Conservation (phyloP, 306 rosid species). For the Fragaria nilgerrensis region DNA sequence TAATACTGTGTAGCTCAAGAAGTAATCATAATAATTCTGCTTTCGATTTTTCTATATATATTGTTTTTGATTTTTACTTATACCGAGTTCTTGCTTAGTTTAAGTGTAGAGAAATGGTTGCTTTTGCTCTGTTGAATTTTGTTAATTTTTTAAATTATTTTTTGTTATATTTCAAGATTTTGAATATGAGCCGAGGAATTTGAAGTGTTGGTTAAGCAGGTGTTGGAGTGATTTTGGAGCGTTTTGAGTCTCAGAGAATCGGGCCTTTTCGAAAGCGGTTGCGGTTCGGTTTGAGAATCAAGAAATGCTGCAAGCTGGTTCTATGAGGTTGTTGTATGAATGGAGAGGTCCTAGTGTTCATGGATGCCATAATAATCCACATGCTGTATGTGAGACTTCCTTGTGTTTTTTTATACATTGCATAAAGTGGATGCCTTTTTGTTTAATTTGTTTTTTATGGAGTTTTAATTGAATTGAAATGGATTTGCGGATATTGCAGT, state of each 20-base stretch:
- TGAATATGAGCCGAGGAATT: background rate
- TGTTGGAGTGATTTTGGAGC: constrained; percentile 5
- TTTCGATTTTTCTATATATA: background rate
- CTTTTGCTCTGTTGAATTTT: background rate
- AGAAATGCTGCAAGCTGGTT: constrained; percentile 57
- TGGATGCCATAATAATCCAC: constrained; percentile 38
- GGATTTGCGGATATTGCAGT: constrained; percentile 32
- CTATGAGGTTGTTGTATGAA: constrained; percentile 53
- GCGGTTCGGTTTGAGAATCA: constrained; percentile 28
- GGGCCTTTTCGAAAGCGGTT: constrained; percentile 25
- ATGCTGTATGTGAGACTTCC: constrained; percentile 47
- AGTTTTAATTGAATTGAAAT: background rate
- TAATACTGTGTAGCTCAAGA: background rate
- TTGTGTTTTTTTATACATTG: background rate
- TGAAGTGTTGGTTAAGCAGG: constrained; percentile 2
- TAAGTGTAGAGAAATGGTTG: background rate
- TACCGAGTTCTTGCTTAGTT: background rate
- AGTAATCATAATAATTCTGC: background rate
- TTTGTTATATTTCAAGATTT: background rate
- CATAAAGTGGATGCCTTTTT: background rate
- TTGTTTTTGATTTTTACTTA: background rate
- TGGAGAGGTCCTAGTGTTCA: constrained; percentile 33
- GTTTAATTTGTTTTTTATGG: background rate
- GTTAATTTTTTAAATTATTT: background rate
- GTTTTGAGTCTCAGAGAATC: constrained; percentile 1